A percentile compares a stretch with the other conserved stretches of the same genome.
phyloP scores from a whole-genome alignment of 2,329 filamentous ascomycete genomes.

The Ophiostoma piceae region DNA sequence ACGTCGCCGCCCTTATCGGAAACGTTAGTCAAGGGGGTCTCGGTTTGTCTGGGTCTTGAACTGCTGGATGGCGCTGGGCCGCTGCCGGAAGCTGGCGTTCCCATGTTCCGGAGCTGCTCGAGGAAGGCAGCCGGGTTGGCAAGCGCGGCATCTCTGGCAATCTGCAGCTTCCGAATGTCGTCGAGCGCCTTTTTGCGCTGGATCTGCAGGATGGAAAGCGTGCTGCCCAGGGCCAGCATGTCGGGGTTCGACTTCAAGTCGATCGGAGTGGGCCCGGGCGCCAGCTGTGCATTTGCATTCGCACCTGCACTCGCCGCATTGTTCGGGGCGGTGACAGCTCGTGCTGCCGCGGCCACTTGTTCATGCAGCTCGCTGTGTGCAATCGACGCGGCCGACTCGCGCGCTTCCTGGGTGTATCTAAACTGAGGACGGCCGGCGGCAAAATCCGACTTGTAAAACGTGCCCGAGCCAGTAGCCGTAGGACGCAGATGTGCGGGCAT shows the following conservation, averaged over 20 bases:
- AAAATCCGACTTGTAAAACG: conserved; percentile 27
- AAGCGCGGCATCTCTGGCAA: conserved; percentile 65
- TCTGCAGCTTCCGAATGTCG: conserved; percentile 66
- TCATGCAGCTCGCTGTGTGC: not conserved
- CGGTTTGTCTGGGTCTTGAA: not conserved
- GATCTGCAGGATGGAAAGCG: conserved; percentile 80
- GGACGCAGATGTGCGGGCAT: conserved; percentile 35
- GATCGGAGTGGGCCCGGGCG: conserved; percentile 49
- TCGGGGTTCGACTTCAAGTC: conserved; percentile 68
- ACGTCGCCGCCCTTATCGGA: conserved; percentile 18
- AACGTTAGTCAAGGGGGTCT: not conserved
- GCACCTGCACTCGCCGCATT: not conserved
- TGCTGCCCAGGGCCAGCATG: conserved; percentile 77
- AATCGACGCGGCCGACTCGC: conserved; percentile 16
- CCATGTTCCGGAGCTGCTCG: conserved; percentile 59
- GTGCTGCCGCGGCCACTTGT: not conserved
- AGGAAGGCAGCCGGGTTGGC: conserved; percentile 67
- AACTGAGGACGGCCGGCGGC: conserved; percentile 24
- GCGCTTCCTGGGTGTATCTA: conserved; percentile 24
- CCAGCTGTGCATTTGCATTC: conserved; percentile 28
- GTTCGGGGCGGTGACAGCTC: not conserved
- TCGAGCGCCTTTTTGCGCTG: conserved; percentile 72
- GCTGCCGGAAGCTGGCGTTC: conserved; percentile 31
- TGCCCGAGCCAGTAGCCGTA: conserved; percentile 33
- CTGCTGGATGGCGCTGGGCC: conserved; percentile 30